Conservation (phyloP, 2,329 filamentous ascomycete genomes). For the Penicillium psychrosexuale region DNA sequence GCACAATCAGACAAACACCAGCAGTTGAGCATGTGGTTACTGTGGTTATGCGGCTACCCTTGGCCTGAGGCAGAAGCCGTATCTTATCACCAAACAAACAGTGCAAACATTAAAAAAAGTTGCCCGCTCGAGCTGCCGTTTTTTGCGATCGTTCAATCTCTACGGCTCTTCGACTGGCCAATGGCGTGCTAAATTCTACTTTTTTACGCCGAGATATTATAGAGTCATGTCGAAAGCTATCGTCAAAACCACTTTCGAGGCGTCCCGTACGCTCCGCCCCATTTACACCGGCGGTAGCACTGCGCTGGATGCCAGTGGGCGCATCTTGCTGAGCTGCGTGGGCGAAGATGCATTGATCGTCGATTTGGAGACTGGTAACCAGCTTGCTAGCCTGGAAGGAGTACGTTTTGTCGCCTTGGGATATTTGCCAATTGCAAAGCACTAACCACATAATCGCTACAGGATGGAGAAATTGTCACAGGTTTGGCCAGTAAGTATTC, state of each 20-base stretch:
- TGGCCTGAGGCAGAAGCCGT: constrained; percentile 27
- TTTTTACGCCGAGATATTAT: constrained; percentile 14
- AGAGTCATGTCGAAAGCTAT: constrained; percentile 50
- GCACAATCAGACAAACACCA: neutral
- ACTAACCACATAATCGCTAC: constrained; percentile 15
- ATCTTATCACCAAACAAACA: constrained; percentile 34
- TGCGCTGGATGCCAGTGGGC: constrained; percentile 74
- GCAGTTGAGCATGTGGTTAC: neutral
- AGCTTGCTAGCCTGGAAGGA: constrained; percentile 82
- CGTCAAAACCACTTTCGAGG: constrained; percentile 84
- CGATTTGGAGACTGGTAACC: constrained; percentile 75
- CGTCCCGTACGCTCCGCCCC: constrained; percentile 77
- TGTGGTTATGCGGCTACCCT: constrained; percentile 10
- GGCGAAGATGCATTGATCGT: constrained; percentile 89
- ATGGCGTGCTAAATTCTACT: constrained; percentile 15
- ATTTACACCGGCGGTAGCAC: constrained; percentile 92
- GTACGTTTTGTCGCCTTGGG: constrained; percentile 51
- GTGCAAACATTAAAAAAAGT: constrained; percentile 40
- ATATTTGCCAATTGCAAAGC: constrained; percentile 5
- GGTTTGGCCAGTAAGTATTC: constrained; percentile 42
- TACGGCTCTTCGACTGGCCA: constrained; percentile 16
- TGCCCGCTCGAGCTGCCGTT: constrained; percentile 23
- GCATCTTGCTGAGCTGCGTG: constrained; percentile 81
- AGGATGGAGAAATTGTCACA: constrained; percentile 62
- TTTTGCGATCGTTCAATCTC: constrained; percentile 18